These are phyloP conservation scores for Phragmites australis DNA, from an alignment of 176 grass and related monocot species.

Conservation along the genomic window DNA sequence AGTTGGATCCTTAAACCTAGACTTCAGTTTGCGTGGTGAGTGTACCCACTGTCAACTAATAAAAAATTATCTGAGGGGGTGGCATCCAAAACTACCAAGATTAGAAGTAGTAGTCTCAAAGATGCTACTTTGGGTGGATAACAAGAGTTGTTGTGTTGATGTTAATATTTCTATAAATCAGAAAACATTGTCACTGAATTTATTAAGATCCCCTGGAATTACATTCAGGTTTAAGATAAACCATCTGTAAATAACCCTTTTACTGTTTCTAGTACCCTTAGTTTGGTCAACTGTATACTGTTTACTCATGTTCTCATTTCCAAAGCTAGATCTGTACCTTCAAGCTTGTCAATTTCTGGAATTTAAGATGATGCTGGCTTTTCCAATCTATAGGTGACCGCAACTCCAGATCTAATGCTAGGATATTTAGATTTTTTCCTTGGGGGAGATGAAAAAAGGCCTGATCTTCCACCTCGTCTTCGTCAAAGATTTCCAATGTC, in stretches of 20 bases:
- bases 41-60: not conserved
- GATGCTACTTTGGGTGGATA: conserved; percentile 3
- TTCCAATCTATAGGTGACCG: conserved; percentile 69
- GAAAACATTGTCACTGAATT: conserved; percentile 12
- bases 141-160: not conserved
- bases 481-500: conserved; percentile 94
- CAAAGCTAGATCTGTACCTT: not conserved
- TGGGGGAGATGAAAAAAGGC: conserved; percentile 96
- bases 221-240: conserved; percentile 9
- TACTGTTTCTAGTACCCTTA: not conserved
- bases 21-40: not conserved
- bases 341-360: not conserved
- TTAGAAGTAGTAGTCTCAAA: not conserved
- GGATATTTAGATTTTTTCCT: conserved; percentile 99
- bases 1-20: conserved; percentile 17
- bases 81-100: not conserved
- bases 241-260: not conserved
- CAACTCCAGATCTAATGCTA: conserved; percentile 93
- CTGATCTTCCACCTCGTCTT: conserved; percentile 94
- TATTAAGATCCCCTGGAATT: not conserved
- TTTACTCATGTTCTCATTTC: conserved; percentile 19
- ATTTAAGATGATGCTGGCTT: conserved; percentile 14
- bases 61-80: conserved; percentile 12
- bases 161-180: conserved; percentile 9
- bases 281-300: conserved; percentile 5